These are phyloP conservation scores for Coemansia reversa DNA, from an alignment of 192 early-diverging fungal genomes.

Conservation along the genomic window DNA sequence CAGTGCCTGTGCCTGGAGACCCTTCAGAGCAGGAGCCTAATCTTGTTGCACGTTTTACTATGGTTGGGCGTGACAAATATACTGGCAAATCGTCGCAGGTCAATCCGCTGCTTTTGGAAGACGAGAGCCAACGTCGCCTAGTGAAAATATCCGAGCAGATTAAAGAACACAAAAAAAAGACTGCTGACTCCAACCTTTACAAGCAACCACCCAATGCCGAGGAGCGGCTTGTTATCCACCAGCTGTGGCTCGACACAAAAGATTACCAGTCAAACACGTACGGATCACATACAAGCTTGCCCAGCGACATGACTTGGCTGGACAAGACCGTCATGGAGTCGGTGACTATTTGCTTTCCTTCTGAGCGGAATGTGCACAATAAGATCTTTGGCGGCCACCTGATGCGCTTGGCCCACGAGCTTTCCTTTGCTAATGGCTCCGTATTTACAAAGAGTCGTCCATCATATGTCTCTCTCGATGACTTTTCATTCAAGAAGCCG, in stretches of 20 bases:
- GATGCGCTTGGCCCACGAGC: slow-evolving; percentile 84
- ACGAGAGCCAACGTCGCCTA: slow-evolving; percentile 70
- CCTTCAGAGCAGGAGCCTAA: slow-evolving; percentile 56
- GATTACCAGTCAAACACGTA: slow-evolving; percentile 56
- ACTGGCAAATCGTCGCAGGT: slow-evolving; percentile 70
- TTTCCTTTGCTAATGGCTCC: slow-evolving; percentile 74
- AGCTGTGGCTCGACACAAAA: slow-evolving; percentile 70
- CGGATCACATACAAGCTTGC: slow-evolving; percentile 30
- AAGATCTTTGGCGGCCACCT: slow-evolving; percentile 78
- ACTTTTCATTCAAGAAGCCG: slow-evolving; percentile 78
- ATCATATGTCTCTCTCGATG: slow-evolving; percentile 65
- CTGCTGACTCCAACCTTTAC: slow-evolving; percentile 55
- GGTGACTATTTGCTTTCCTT: slow-evolving; percentile 67
- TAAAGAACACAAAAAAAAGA: slow-evolving; percentile 58
- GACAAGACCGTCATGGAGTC: slow-evolving; percentile 74
- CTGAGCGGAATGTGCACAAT: slow-evolving; percentile 78
- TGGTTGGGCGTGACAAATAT: slow-evolving; percentile 76
- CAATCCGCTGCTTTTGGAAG: slow-evolving; percentile 71
- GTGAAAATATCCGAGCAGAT: slow-evolving; percentile 68
- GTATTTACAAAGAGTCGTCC: slow-evolving; percentile 64
- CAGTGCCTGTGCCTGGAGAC: slow-evolving; percentile 42
- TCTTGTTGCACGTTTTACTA: slow-evolving; percentile 81
- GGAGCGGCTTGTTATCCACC: slow-evolving; percentile 76
- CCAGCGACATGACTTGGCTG: slow-evolving; percentile 66
- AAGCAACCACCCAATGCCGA: slow-evolving; percentile 75